Conservation (phyloP, 2,329 filamentous ascomycete species). For the Ophiosphaerella herpotricha region DNA sequence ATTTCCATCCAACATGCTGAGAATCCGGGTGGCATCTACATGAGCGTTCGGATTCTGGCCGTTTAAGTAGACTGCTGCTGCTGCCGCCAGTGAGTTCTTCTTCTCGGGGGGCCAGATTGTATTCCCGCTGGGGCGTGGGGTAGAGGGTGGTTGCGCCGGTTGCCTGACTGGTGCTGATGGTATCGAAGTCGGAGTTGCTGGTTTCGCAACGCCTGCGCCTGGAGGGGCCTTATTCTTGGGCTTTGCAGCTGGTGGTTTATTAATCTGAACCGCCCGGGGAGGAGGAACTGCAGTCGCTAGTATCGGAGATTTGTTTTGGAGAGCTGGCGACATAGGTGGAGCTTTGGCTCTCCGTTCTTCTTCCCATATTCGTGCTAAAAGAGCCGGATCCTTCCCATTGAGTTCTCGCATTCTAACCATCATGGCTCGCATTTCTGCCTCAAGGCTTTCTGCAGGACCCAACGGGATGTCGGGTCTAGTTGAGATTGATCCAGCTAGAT, state of each 20-base stretch:
- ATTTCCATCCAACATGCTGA: slow-evolving; percentile 56
- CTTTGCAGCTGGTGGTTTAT: slow-evolving; percentile 20
- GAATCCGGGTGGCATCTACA: slow-evolving; percentile 48
- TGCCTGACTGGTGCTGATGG: slow-evolving; percentile 8
- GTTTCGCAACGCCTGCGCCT: slow-evolving; percentile 6
- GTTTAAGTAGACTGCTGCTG: slow-evolving; percentile 55
- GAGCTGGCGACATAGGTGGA: slow-evolving; percentile 27
- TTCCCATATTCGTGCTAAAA: slow-evolving; percentile 62
- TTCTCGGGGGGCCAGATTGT: slow-evolving; percentile 59
- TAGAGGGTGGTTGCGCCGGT: slow-evolving; percentile 4
- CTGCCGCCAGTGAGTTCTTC: slow-evolving; percentile 56
- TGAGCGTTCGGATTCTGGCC: slow-evolving; percentile 47
- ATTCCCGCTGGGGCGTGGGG: slow-evolving; percentile 21
- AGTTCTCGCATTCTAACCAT: slow-evolving; percentile 64
- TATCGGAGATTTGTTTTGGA: slow-evolving; percentile 26
- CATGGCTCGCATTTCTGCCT: slow-evolving; percentile 58
- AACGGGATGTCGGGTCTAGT: neutral
- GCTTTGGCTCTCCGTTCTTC: slow-evolving; percentile 52
- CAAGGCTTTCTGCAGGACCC: slow-evolving; percentile 45
- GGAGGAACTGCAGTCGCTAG: slow-evolving; percentile 16
- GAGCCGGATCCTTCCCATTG: slow-evolving; percentile 58
- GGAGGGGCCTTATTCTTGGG: slow-evolving; percentile 24
- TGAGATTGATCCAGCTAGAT: slow-evolving; percentile 7
- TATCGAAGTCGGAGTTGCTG: slow-evolving; percentile 2
- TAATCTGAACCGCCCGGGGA: slow-evolving; percentile 12